Base-by-base conservation (phyloP, 2,329 filamentous ascomycete genomes). In the Bipolaris victoriae region DNA sequence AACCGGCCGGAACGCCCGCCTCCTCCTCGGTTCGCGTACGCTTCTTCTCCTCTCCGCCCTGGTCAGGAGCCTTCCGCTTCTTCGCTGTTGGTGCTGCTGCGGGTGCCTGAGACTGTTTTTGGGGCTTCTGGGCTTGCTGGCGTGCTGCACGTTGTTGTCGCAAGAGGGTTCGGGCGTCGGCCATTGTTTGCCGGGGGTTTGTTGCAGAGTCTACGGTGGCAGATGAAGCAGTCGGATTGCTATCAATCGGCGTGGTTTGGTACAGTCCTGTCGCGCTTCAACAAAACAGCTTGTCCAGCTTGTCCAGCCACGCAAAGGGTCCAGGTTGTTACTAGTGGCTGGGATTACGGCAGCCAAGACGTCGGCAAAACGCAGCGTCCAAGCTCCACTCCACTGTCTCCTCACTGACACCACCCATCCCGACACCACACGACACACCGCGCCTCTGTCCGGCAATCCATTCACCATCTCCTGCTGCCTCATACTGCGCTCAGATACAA, bases 81-180 rank as follows among this genome's bases (percentile, higher is more conserved):
- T 66, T 75, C 36, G 73, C 72, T 3, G 57, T 55, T 7, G 72
- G 67, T 26, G 65, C 69, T 20, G 69, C 55, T 29, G 71, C 65
- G n/a, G 71, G 71, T 18, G 67, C 66, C 20, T 69, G 54, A 26
- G 71, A 70, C 47, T 62, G 65, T 59, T 68, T 74, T 55, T 66
- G 68, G 20, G 68, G 64, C 49, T 63, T 66, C 52, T 70, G 71
- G 48, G 68, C 62, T 52, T 74, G 73, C 43, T 75, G 71, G 40
- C 75, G 69, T 43, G 73, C 70, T 52, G 75, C 75, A 16, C 75
- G 72, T 60, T 77, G 72, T 63, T 76, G 72, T 53, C 75, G 74
- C 40, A 77, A 70, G 55, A 77, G 45, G 11, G 75, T 67, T 44
- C 75, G 74, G 31, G 74, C 75, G 65, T 77, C 75, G 9, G 75